Conservation (phyloP, 1,284 basidiomycete species). For the Retiboletus fuscus region DNA sequence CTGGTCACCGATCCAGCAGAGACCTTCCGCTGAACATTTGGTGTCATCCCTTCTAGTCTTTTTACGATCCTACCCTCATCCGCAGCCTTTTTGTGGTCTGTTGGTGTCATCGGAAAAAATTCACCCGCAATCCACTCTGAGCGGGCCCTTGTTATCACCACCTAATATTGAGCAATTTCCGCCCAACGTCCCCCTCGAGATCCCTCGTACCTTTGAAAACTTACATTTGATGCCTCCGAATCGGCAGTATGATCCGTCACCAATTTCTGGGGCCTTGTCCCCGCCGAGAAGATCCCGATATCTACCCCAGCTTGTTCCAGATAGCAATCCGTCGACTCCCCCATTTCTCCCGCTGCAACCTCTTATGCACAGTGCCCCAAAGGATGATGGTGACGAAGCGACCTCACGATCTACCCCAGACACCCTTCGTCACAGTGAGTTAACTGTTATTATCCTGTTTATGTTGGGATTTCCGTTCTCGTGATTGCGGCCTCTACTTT, state of each 20-base stretch:
- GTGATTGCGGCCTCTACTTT: neutral
- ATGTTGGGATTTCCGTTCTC: neutral
- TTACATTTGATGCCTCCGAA: neutral
- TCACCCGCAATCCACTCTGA: neutral
- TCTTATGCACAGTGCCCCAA: neutral
- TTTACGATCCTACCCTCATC: neutral
- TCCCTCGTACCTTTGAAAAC: neutral
- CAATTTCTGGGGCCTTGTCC: no score
- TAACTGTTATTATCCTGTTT: no score
- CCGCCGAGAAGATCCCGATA: neutral
- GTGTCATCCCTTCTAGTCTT: constrained; percentile 48
- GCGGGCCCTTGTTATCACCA: no score
- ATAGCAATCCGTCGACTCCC: neutral
- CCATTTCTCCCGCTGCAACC: neutral
- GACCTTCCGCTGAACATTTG: constrained; percentile 20
- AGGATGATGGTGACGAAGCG: neutral
- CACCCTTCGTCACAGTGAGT: neutral
- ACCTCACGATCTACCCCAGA: no score
- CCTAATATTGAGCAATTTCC: neutral
- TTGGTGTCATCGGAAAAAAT: neutral
- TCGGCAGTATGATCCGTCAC: no score
- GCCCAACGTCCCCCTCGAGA: neutral
- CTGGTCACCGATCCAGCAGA: constrained; percentile 16
- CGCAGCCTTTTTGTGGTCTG: neutral
- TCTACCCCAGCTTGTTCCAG: neutral